Conservation (phyloP, 176 grass and related monocot species). For the Ampelocalamus luodianensis region DNA sequence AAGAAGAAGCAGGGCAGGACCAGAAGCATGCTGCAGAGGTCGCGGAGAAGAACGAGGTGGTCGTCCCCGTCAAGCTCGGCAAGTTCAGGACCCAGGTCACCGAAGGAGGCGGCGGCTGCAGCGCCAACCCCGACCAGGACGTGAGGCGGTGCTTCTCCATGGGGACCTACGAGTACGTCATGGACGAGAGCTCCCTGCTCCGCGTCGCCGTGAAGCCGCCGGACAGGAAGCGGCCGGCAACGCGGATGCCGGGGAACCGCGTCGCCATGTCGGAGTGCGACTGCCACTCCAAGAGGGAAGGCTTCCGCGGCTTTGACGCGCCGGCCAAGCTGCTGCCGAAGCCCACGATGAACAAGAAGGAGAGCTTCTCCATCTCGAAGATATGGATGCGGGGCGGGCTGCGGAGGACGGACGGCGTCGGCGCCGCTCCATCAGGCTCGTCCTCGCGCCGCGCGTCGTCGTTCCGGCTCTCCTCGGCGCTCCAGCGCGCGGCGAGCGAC, state of each 20-base stretch:
- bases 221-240: conserved; percentile 45
- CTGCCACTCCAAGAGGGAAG: conserved; percentile 79
- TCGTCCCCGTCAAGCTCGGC: conserved; percentile 83
- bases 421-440: conserved; percentile 25
- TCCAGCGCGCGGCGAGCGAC: conserved; percentile 55
- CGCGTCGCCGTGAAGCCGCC: conserved; percentile 79
- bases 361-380: conserved; percentile 93
- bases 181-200: conserved; percentile 69
- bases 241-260: conserved; percentile 50
- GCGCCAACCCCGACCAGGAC: conserved; percentile 50
- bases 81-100: conserved; percentile 66
- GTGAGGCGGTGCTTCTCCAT: conserved; percentile 89
- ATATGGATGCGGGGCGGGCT: conserved; percentile 68
- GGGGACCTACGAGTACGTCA: conserved; percentile 93
- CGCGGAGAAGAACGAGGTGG: conserved; percentile 54
- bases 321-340: conserved; percentile 25
- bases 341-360: conserved; percentile 44
- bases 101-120: conserved; percentile 32
- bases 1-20: conserved; percentile 28
- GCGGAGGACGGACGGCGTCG: conserved; percentile 51
- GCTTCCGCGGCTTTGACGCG: conserved; percentile 65
- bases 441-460: conserved; percentile 59
- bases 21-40: conserved; percentile 43
- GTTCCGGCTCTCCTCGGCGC: conserved; percentile 60
- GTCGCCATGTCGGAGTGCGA: conserved; percentile 89